Percentiles rank a stretch among this genome's conserved stretches.
These are phyloP conservation scores for Phoenix roebelenii DNA, from an alignment of 176 grass and related monocot genomes.

Conservation along the genomic window DNA sequence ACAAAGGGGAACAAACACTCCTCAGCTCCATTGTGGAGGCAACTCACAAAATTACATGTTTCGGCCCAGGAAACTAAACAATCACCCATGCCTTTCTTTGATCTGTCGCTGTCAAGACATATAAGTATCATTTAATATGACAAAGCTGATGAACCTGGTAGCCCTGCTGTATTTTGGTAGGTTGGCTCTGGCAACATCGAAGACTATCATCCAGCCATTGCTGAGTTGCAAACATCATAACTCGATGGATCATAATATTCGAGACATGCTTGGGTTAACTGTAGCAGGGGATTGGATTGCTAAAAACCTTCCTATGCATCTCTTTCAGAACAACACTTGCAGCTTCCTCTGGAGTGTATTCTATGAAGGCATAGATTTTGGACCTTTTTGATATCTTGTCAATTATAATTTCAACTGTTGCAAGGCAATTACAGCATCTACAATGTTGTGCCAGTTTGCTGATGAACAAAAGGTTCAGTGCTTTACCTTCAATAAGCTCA, in stretches of 20 bases:
- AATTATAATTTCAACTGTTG: conserved; percentile 88
- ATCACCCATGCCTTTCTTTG: conserved; percentile 15
- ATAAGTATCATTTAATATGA: conserved; percentile 13
- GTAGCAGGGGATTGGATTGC: neutral
- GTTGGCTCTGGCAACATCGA: conserved; percentile 68
- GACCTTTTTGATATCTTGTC: conserved; percentile 97
- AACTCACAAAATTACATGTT: conserved; percentile 15
- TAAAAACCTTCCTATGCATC: conserved; percentile 80
- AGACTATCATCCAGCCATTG: conserved; percentile 96
- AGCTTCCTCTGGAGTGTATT: conserved; percentile 90
- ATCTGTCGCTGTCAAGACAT: conserved; percentile 10
- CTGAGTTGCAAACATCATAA: conserved; percentile 54
- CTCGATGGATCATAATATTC: conserved; percentile 1
- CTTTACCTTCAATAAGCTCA: conserved; percentile 72
- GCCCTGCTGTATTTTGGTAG: conserved; percentile 26
- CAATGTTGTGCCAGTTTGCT: conserved; percentile 15
- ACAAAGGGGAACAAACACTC: neutral
- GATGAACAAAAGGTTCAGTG: neutral
- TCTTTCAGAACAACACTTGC: conserved; percentile 75
- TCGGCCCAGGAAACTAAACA: conserved; percentile 29
- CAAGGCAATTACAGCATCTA: conserved; percentile 7
- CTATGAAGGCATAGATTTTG: conserved; percentile 87
- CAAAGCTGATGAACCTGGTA: conserved; percentile 22
- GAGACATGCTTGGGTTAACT: neutral
- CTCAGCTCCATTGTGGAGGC: conserved; percentile 3